These are phyloP conservation scores for Schwanniomyces occidentalis DNA, from an alignment of 805 yeast species.

Conservation along the genomic window DNA sequence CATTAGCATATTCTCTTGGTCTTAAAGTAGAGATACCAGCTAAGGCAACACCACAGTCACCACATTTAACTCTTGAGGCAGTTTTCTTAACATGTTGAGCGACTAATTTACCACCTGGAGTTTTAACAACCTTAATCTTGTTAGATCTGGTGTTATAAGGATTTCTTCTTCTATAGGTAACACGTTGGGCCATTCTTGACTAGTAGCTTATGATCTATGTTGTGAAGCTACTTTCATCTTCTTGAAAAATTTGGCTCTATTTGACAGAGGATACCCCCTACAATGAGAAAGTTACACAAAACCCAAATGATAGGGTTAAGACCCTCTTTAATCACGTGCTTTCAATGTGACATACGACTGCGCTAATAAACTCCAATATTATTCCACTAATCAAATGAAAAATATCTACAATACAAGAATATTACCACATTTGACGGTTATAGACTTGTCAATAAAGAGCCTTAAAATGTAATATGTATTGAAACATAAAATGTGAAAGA, in stretches of 20 bases:
- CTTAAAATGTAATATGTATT: constrained; percentile 7
- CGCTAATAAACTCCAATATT: background rate
- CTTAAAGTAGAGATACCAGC: constrained; percentile 92
- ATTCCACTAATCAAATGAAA: too few relatives aligned
- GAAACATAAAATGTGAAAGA: constrained; percentile 2
- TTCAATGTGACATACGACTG: constrained; percentile 2
- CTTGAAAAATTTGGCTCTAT: too few relatives aligned
- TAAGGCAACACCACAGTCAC: constrained; percentile 81
- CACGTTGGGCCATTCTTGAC: constrained; percentile 94
- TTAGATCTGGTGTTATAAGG: constrained; percentile 99
- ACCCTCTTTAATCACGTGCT: background rate
- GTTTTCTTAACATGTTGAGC: constrained; percentile 96
- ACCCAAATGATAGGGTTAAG: background rate
- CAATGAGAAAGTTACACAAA: constrained; percentile 6
- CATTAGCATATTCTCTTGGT: constrained; percentile 96
- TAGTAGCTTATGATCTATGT: too few relatives aligned
- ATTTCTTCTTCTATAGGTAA: constrained; percentile 98
- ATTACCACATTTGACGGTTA: too few relatives aligned
- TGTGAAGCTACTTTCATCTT: too few relatives aligned
- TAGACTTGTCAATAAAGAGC: background rate
- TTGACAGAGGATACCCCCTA: too few relatives aligned
- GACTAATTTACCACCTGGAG: constrained; percentile 99
- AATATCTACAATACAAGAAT: background rate
- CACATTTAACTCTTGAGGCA: constrained; percentile 86
- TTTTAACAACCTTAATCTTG: constrained; percentile 99